Conservation (phyloP, 75 land plant species). For the Sequoiadendron giganteum region DNA sequence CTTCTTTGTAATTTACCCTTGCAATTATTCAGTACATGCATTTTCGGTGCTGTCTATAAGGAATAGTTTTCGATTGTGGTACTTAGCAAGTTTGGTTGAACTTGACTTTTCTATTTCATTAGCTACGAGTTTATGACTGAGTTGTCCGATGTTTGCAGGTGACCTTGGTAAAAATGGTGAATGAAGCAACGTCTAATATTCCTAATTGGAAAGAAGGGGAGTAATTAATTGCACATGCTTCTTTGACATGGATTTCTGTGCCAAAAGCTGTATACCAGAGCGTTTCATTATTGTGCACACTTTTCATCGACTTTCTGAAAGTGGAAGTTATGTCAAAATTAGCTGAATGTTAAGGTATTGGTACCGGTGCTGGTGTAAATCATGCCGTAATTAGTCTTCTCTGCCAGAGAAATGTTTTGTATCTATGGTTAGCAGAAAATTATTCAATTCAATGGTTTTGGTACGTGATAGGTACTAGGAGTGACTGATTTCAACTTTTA, state of each 20-base stretch:
- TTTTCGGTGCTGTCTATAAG: neutral
- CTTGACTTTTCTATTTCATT: neutral
- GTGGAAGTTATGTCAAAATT: neutral
- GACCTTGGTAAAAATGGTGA: conserved; percentile 63
- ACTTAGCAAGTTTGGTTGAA: neutral
- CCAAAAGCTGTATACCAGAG: neutral
- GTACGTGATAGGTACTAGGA: neutral
- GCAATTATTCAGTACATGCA: neutral
- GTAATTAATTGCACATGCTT: neutral
- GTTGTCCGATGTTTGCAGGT: conserved; percentile 30
- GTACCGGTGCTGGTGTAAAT: neutral
- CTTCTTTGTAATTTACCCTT: neutral
- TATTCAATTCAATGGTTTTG: neutral
- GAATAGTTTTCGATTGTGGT: neutral
- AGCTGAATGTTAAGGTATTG: neutral
- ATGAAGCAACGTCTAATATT: conserved; percentile 68
- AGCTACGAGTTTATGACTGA: neutral
- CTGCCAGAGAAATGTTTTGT: neutral
- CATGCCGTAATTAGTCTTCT: neutral
- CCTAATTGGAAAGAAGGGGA: conserved; percentile 49
- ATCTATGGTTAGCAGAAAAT: neutral
- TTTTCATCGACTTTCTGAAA: neutral
- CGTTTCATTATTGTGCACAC: neutral
- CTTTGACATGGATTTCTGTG: neutral
- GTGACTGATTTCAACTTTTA: neutral